Evolutionary conservation across 2,329 filamentous ascomycete species (phyloP), one percentile per base, ranked within the genome.

Genomic region (Cladosporium sp.): DNA sequence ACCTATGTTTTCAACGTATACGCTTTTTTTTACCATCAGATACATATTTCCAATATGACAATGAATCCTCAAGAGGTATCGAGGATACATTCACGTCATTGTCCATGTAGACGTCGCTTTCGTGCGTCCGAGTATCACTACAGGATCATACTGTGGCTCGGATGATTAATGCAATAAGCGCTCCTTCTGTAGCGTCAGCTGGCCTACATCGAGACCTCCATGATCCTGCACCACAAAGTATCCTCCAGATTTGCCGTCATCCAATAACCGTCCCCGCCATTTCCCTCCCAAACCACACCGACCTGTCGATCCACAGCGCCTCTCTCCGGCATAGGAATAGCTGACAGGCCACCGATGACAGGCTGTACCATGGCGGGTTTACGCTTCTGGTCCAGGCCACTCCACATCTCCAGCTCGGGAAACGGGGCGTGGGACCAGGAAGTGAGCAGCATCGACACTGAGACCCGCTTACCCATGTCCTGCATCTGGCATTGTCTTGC

Each of bases 351-450:
- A 5, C 44, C 44, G 5, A 61, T 16, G 5, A 50, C 14, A 23
- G 58, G 58, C 40, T 61, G 58, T 14, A 61, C 28, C 18, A 61
- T 16, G 11, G 5, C 28, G 7, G 58, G 58, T 10, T 18, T 35
- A 5, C 33, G 23, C 10, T 12, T n/a, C 5, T 58, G n/a, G 2
- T 23, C 11, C 2, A 16, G 2, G 12, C 35, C 16, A 18, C 23
- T 29, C 10, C 28, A 21, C 10, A 26, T 26, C 29, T 50, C 26
- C 44, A 61, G 28, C 8, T 61, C 26, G 11, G 26, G 18, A 11
- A 50, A 61, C n/a, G 58, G 58, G 2, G 40, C 18, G n/a, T 61
- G 58, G 3, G 58, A 61, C 58, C 58, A 61, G 4, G 58, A 61
- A 3, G 58, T 61, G 3, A 61, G 58, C 44, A 61, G 23, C 57